A percentile compares a stretch with the other conserved stretches of the same genome.
Conservation (phyloP, 768 basidiomycete species). For the Daedalea quercina region DNA sequence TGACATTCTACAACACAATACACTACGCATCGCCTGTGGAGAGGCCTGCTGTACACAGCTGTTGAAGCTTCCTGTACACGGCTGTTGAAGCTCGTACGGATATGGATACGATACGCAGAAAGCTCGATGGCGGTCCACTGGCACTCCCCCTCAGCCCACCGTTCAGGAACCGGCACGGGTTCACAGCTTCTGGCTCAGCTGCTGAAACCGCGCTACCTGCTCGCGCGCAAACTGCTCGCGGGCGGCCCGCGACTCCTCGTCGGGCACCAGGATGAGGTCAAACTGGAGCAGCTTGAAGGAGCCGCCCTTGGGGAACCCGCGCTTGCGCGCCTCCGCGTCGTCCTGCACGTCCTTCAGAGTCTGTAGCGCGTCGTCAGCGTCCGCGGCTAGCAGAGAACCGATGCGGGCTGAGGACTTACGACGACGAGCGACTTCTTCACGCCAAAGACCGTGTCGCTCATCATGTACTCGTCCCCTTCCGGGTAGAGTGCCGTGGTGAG, state of each 20-base stretch:
- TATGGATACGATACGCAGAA: too few relatives aligned
- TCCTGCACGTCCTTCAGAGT: conserved; percentile 48
- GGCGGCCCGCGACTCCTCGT: conserved; percentile 31
- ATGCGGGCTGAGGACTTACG: conserved; percentile 33
- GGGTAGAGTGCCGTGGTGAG: conserved; percentile 73
- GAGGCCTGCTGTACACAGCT: conserved; percentile 53
- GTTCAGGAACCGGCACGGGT: background rate
- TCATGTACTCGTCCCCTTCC: conserved; percentile 58
- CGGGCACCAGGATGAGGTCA: conserved; percentile 40
- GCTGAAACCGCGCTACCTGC: conserved; percentile 8
- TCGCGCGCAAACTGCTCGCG: conserved; percentile 18
- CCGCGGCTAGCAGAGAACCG: background rate
- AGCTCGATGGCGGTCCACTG: too few relatives aligned
- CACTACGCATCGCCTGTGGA: conserved; percentile 44
- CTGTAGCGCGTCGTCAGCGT: conserved; percentile 25
- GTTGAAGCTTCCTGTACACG: conserved; percentile 64
- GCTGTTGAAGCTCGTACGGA: conserved; percentile 40
- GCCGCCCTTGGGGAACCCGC: conserved; percentile 42
- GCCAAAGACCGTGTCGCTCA: conserved; percentile 75
- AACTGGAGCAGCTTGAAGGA: conserved; percentile 41
- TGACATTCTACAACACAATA: background rate
- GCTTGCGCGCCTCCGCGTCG: conserved; percentile 43
- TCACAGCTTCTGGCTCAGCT: background rate
- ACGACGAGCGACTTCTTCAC: conserved; percentile 74
- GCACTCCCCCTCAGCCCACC: background rate